Base-by-base conservation (phyloP, 768 basidiomycete genomes). In the Pisolithus marmoratus region DNA sequence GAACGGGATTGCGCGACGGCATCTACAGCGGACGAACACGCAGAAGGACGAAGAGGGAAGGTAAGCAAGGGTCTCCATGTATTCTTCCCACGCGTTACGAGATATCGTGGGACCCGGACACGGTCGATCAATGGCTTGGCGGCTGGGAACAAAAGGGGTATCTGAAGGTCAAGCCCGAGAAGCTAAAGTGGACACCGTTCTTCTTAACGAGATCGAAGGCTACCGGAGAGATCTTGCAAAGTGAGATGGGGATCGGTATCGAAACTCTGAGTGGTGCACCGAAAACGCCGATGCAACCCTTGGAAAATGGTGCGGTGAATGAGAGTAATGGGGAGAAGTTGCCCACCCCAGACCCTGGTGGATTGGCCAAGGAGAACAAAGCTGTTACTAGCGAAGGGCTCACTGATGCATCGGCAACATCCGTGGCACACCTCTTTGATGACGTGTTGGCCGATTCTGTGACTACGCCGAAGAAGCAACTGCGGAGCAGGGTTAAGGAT, bases 121-220 rank as follows among this genome's bases (percentile, higher is more conserved):
- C 75, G 57, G 86, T 95, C 46, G 71, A 76, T 19, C 74, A 73
- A 51, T 88, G 86, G 65, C 54, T 96, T 50, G 70, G 70, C 38
- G 76, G 75, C 49, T 89, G 90, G 83, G 84, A 87, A 55, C 66
- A 70, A 40, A 96, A 94, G 69, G 88, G 87, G 5, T 88, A 92
- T 59, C 62, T 93, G 54, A 79, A 69, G 57, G 72, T 91, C 52
- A 81, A 79, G 58, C 85, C 93, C 1, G 92, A 95, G 62, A 83
- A 83, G 66, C 76, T 98, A 54, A 93, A 91, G 63, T 99, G 95
- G 90, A 94, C 85, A 55, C 95, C 95, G 24, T 98, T 95, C 69
- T 71, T 96, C 37, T 68, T 92, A 41, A 74, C 84, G 5, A 73
- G 80, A 48, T 69, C 65, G 40, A 67, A 65, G 56, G 55, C 55